These are phyloP conservation scores for Niveomyces coronatus DNA, from an alignment of 2,329 filamentous ascomycete genomes.

Conservation along the genomic window DNA sequence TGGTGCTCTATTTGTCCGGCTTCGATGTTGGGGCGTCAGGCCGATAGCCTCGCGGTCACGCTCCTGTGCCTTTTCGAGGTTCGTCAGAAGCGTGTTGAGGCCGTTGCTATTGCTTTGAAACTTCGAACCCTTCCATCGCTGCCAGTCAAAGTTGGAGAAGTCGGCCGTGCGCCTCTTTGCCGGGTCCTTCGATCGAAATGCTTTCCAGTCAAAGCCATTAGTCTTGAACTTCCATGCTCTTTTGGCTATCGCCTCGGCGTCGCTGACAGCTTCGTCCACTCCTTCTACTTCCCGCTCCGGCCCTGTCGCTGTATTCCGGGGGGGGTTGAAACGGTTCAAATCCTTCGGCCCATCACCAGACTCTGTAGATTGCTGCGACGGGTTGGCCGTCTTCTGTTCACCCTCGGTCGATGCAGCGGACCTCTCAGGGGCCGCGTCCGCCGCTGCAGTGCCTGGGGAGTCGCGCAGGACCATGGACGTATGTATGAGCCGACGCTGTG, in stretches of 20 bases:
- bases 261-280: neutral
- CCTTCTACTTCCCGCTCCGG: neutral
- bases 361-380: neutral
- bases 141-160: constrained; percentile 5
- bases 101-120: neutral
- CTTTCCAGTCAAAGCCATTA: constrained; percentile 8
- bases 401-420: neutral
- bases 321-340: too few relatives aligned
- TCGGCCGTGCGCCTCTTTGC: neutral
- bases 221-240: constrained; percentile 5
- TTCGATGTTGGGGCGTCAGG: neutral
- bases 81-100: neutral
- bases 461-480: neutral
- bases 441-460: neutral
- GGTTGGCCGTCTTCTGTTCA: neutral
- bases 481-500: neutral
- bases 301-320: too few relatives aligned
- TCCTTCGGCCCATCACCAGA: neutral
- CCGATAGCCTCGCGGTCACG: constrained; percentile 5
- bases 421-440: neutral
- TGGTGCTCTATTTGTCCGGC: neutral
- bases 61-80: constrained; percentile 1
- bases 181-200: constrained; percentile 3
- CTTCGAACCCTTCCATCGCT: constrained; percentile 5
- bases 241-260: neutral